Evolutionary conservation across 2,329 filamentous ascomycete species (phyloP), one percentile per base, ranked within the genome.

Genomic region (Aspergillus cejpii): DNA sequence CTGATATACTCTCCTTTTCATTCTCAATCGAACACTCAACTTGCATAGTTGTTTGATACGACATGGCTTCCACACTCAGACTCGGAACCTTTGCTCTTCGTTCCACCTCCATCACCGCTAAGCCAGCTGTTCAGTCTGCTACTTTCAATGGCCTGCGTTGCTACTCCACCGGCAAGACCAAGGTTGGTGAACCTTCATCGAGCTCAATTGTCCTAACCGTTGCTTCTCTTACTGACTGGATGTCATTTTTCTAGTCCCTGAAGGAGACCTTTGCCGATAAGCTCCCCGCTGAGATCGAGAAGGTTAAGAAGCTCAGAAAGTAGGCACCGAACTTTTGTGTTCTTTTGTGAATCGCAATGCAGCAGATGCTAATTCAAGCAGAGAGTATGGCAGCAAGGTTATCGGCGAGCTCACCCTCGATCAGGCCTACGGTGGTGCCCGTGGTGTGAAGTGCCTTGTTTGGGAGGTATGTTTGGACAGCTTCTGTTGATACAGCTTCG

Each of bases 221-320:
- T 50, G 48, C 49, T 31, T 14, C 42, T 33, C 39, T 49, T 48
- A 45, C 55, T 58, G 53, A 68, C 63, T 62, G 49, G n/a, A 15
- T 40, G 21, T 38, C 41, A 55, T 55, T 42, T 11, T 15, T 49
- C 44, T 60, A 98, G 92, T 89, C 89, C 60, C 76, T 98, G 69
- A 98, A 98, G 80, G 92, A 98, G 72, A 91, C 89, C 68, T 97
- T 98, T 72, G 91, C 91, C 69, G 90, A 92, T 72, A 85, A 91
- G 66, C 79, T 98, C 53, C 92, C 92, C 62, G 88, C 84, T 71
- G 94, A 97, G 82, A 85, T 96, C 68, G 92, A 98, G 77, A 87
- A 97, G 82, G 89, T 98, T 79, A 98, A 98, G 87, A 83, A 88
- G 73, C 84, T 98, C 66, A 83, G 88, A 73, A 96, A 96, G 88